A percentile compares a stretch with the other conserved stretches of the same genome.
phyloP scores from a whole-genome alignment of 108 stramenopile species.

The Bacterosira constricta region DNA sequence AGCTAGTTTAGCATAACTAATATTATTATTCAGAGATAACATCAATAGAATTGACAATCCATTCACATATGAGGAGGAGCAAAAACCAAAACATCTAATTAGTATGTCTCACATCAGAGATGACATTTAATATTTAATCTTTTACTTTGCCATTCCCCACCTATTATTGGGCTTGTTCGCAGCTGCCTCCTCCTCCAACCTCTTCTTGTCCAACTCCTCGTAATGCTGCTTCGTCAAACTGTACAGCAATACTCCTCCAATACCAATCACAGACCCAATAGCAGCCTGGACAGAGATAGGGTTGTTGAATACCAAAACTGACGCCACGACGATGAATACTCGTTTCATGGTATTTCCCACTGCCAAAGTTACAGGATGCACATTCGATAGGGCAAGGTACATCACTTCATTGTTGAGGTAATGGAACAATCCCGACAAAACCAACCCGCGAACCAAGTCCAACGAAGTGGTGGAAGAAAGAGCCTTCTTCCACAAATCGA shows the following conservation, averaged over 20 bases:
- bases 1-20: too few relatives aligned
- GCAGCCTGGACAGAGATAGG: slow-evolving; percentile 78
- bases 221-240: slow-evolving; percentile 78
- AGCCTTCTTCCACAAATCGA: slow-evolving; percentile 58
- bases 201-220: slow-evolving; percentile 56
- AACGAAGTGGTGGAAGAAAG: slow-evolving; percentile 16
- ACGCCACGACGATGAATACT: slow-evolving; percentile 95
- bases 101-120: too few relatives aligned
- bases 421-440: slow-evolving; percentile 88
- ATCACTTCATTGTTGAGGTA: slow-evolving; percentile 97
- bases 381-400: slow-evolving; percentile 88
- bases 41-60: too few relatives aligned
- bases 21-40: too few relatives aligned
- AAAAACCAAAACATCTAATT: too few relatives aligned
- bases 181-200: slow-evolving; percentile 2
- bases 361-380: slow-evolving; percentile 94
- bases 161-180: too few relatives aligned
- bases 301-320: slow-evolving; percentile 90
- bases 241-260: slow-evolving; percentile 84
- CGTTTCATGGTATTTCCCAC: slow-evolving; percentile 98
- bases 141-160: too few relatives aligned
- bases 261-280: slow-evolving; percentile 81
- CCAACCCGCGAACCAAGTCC: slow-evolving; percentile 56
- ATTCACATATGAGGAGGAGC: too few relatives aligned
- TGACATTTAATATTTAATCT: too few relatives aligned